Evolutionary conservation across 768 basidiomycete species (phyloP).

Genomic region (Rhodocollybia butyracea): DNA sequence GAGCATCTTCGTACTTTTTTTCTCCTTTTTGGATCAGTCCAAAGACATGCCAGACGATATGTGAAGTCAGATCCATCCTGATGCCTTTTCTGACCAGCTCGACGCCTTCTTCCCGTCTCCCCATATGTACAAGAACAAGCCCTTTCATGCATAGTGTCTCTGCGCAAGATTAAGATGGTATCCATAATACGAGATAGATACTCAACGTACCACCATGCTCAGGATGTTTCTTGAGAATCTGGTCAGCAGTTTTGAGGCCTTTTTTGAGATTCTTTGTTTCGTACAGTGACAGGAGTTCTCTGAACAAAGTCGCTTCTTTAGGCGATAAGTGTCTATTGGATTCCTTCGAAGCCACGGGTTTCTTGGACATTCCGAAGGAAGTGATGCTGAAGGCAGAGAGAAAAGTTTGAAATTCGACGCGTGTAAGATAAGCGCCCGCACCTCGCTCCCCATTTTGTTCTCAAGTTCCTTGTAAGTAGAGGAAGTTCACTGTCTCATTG

Average conservation of each 20-base stretch:
- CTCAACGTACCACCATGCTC: slow-evolving; percentile 87
- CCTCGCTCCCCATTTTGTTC: no score
- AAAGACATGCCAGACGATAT: slow-evolving; percentile 98
- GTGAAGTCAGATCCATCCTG: slow-evolving; percentile 76
- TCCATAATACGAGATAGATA: not conserved
- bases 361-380: slow-evolving; percentile 4
- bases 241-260: slow-evolving; percentile 86
- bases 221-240: slow-evolving; percentile 92
- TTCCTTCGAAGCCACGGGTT: not conserved
- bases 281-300: slow-evolving; percentile 81
- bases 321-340: slow-evolving; percentile 61
- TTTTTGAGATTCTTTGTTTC: slow-evolving; percentile 88
- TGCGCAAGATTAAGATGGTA: slow-evolving; percentile 25
- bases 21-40: slow-evolving; percentile 93
- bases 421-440: no score
- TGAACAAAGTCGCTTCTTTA: slow-evolving; percentile 85
- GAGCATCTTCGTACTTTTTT: slow-evolving; percentile 91
- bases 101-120: slow-evolving; percentile 74
- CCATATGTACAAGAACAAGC: slow-evolving; percentile 78
- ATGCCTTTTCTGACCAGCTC: slow-evolving; percentile 84
- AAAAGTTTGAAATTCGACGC: not conserved
- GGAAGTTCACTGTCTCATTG: no score
- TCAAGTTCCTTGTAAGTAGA: no score
- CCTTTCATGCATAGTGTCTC: slow-evolving; percentile 98
- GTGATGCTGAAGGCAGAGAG: not conserved